A percentile compares a stretch with the other conserved stretches of the same genome.
These are phyloP conservation scores for Porogramme epimiltina DNA, from an alignment of 1,284 basidiomycete genomes.

Conservation along the genomic window DNA sequence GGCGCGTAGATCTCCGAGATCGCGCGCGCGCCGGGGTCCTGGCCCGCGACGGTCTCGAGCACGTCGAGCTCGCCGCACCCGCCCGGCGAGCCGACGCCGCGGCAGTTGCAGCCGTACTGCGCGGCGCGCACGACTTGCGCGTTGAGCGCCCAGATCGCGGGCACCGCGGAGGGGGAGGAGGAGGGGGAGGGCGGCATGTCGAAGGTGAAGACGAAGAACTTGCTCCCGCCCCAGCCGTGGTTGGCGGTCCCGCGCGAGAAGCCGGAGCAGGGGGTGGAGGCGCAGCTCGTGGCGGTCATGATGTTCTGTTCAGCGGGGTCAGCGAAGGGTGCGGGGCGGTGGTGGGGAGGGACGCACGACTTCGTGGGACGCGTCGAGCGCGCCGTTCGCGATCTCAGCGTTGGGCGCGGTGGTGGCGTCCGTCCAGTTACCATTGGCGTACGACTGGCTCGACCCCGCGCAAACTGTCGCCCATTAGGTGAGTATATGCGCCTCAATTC, in stretches of 20 bases:
- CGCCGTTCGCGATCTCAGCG: constrained; percentile 11
- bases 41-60: constrained; percentile 28
- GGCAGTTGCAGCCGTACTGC: constrained; percentile 39
- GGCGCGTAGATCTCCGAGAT: constrained; percentile 36
- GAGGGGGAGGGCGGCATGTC: constrained; percentile 27
- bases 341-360: constrained; percentile 7
- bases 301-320: constrained; percentile 19
- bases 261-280: constrained; percentile 23
- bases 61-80: constrained; percentile 36
- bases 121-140: constrained; percentile 33
- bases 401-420: constrained; percentile 19
- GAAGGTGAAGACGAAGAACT: constrained; percentile 30
- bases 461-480: constrained; percentile 9
- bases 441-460: constrained; percentile 26
- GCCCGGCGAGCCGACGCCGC: constrained; percentile 23
- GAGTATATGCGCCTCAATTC: no score
- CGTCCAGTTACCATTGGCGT: constrained; percentile 24
- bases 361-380: constrained; percentile 17
- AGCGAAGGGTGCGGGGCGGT: background rate
- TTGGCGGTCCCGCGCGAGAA: constrained; percentile 35
- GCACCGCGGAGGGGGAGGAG: constrained; percentile 19
- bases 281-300: constrained; percentile 26
- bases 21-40: constrained; percentile 18
- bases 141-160: constrained; percentile 35
- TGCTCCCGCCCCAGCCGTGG: constrained; percentile 32